Evolutionary conservation across 441 rosid genomes (phyloP), one percentile per base, ranked within the genome.

Genomic region (Jatropha podagrica): DNA sequence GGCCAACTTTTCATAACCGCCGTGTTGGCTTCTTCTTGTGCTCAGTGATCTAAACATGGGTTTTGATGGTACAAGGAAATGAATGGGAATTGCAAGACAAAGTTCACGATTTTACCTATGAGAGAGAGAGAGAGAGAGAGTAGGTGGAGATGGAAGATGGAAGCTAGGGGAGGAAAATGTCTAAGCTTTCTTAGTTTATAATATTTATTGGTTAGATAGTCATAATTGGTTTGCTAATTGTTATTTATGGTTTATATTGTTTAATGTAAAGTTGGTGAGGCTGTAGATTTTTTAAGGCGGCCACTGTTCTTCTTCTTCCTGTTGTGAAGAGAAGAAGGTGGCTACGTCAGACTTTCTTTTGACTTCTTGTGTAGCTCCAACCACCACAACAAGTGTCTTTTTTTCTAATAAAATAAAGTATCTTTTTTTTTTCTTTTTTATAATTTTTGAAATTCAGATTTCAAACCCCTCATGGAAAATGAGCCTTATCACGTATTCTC

Each of bases 1-100:
- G 13, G 15, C 86, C 8, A 91, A 71, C 78, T 78, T 77, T 77
- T 93, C 90, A 52, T 91, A 91, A 27, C 85, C 83, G 6, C 65
- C 83, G 7, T 62, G 32, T 11, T 11, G 85, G 86, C 80, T 79
- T 74, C 87, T 84, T 12, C 93, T 76, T 12, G 81, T 85, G 82
- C 95, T 93, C 71, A 90, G 75, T 60, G 95, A 89, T 86, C 97
- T 84, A 11, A 93, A 83, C 98, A 93, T 91, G 84, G 84, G 84
- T 77, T 17, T 81, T 66, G 59, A 82, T 63, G 37, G 64, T 3
- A 32, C 37, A 11, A 60, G 18, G 18, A 18, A 18, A 61, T 61
- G 17, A 2, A 58, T 8, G 38, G 15, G 3, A 37, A 7, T 10
- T 48, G 12, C 11, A 48, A 32, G 32, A 32, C 2, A 32, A 32